Evolutionary conservation across 1,139 yeast species (phyloP), one percentile per base, ranked within the genome.

Genomic region (Blastobotrys ciferrii): DNA sequence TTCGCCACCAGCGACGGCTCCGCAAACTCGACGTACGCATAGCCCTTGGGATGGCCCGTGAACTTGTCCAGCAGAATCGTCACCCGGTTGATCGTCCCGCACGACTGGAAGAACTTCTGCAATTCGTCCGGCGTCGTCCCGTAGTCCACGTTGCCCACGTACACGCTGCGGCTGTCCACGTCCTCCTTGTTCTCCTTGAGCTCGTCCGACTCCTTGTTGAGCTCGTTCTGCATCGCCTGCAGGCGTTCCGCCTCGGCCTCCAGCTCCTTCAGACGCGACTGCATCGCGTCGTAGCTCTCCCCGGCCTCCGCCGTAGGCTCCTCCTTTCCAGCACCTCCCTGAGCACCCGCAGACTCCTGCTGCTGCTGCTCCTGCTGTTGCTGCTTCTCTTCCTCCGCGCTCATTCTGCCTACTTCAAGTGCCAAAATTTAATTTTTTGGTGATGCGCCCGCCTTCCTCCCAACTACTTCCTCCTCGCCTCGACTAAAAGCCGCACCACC

Each of bases 141-240:
- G 60, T 83, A 84, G 60, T 87, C 95, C 19, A 91, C 94, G 61
- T 88, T 88, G 15, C 96, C 95, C 17, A 91, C 87, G 65, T 85
- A 91, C 20, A 91, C 76, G 1, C 95, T 85, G 52, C 94, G 77
- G 2, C 87, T 76, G 65, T 91, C 98, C 20, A 81, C 72, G 47
- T 78, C 83, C 49, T 75, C 78, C 54, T 75, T 76, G 54, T 75
- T 76, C 48, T 78, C 82, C 39, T 61, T 61, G 40, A 69, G 63
- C 39, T 65, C 74, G 28, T 72, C 71, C 32, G 70, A 69, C 47
- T 74, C 80, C 43, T 68, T 69, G 32, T 73, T 75, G 15, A 77
- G 64, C 45, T 75, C 77, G 32, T 73, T 73, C 52, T 80, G 82
- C 65, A 80, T 66, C 54, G 75, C 78, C 45, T 79, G 72, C 32